Conservation (phyloP, 208 protist genomes). For the Tritrichomonas foetus region DNA sequence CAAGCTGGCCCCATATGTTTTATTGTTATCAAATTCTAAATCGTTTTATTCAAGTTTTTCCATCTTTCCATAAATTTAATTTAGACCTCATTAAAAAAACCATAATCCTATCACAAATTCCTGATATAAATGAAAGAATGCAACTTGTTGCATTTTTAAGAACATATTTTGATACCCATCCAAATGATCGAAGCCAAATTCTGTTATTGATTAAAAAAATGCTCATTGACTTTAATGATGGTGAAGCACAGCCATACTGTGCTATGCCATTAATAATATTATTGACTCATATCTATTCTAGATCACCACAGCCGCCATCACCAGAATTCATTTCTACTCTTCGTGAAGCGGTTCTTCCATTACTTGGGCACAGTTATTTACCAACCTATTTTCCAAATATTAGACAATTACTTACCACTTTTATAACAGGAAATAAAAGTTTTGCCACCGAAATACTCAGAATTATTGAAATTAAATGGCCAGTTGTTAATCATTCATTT, state of each 20-base stretch:
- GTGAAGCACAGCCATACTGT: not conserved
- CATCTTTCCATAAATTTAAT: not conserved
- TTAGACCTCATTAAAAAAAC: not conserved
- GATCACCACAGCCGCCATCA: not conserved
- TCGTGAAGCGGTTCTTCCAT: not conserved
- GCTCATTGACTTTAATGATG: not conserved
- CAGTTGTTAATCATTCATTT: not conserved
- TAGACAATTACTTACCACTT: not conserved
- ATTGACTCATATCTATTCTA: not conserved
- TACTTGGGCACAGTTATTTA: not conserved
- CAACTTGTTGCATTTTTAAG: not conserved
- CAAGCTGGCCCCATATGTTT: not conserved
- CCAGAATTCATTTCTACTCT: not conserved
- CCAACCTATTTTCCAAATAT: not conserved
- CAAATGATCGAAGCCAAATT: not conserved
- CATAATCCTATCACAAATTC: not conserved
- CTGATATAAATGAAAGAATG: not conserved
- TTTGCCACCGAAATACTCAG: not conserved
- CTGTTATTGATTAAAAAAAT: not conserved
- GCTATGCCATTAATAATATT: not conserved
- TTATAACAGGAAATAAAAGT: not conserved
- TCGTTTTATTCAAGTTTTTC: not conserved
- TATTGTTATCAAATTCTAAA: slow-evolving; percentile 30
- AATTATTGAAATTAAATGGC: not conserved
- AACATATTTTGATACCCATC: not conserved